A percentile compares a stretch with the other conserved stretches of the same genome.
phyloP scores from a whole-genome alignment of 169 alveolate genomes.

The Plasmodium inui region DNA sequence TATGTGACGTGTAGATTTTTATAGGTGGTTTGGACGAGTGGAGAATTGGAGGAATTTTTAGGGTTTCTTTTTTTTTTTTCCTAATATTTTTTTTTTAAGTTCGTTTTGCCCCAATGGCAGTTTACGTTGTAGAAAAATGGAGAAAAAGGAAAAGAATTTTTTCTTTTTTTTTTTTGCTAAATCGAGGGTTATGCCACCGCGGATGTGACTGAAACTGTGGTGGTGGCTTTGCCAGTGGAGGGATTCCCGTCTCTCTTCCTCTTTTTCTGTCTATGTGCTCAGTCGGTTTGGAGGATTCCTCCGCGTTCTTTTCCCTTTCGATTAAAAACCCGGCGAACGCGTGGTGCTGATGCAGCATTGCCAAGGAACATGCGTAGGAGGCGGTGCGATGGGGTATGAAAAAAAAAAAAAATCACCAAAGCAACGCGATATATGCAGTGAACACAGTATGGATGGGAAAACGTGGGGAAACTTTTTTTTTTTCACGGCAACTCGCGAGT shows the following conservation, averaged over 20 bases:
- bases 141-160: not conserved
- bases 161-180: not conserved
- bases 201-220: not conserved
- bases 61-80: not conserved
- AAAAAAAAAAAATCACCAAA: not conserved
- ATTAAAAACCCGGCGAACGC: not conserved
- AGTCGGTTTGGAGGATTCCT: not conserved
- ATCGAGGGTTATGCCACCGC: not conserved
- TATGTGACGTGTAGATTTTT: no score
- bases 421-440: not conserved
- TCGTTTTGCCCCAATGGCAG: not conserved
- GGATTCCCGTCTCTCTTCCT: not conserved
- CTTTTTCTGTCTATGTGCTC: not conserved
- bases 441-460: not conserved
- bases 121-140: not conserved
- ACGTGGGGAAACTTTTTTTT: not conserved
- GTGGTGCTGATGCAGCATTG: not conserved
- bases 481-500: not conserved
- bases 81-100: constrained; percentile 7
- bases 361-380: not conserved
- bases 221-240: not conserved
- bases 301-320: not conserved
- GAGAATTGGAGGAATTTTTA: no score
- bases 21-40: no score
- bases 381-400: not conserved